These are phyloP conservation scores for Kokia cookei DNA, from an alignment of 441 rosid species.

Conservation along the genomic window DNA sequence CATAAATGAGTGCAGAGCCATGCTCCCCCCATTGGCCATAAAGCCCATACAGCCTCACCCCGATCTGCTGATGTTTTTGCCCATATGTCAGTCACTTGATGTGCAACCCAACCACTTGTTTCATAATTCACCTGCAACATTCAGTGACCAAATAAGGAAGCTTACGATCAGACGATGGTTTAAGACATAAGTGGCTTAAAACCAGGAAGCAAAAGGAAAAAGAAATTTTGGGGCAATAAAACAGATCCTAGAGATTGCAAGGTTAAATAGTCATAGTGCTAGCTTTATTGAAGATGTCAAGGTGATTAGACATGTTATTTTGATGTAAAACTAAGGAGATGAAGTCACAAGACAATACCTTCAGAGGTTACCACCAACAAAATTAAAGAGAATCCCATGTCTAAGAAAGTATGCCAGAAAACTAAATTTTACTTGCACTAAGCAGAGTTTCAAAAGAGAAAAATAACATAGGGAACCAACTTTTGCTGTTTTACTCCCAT, in stretches of 20 bases:
- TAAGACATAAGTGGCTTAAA: neutral
- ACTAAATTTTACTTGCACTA: neutral
- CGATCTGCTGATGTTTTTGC: slow-evolving; percentile 61
- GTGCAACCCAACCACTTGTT: slow-evolving; percentile 68
- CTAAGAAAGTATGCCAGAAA: neutral
- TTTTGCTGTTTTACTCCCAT: slow-evolving; percentile 76
- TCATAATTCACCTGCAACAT: slow-evolving; percentile 55
- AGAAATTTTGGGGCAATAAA: neutral
- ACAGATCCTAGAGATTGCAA: neutral
- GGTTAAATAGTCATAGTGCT: neutral
- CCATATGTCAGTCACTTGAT: slow-evolving; percentile 70
- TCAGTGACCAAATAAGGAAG: neutral
- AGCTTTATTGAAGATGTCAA: neutral
- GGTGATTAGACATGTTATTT: neutral
- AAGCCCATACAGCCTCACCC: slow-evolving; percentile 63
- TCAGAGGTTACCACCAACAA: neutral
- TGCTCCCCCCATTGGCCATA: slow-evolving; percentile 88
- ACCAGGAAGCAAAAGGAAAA: neutral
- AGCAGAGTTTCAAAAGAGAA: neutral
- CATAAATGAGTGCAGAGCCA: slow-evolving; percentile 75
- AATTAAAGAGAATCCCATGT: neutral
- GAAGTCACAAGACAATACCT: neutral
- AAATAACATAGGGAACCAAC: slow-evolving; percentile 28
- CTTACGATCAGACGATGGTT: neutral
- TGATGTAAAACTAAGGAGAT: too few species aligned